Percentiles rank a stretch among this genome's conserved stretches.
These are phyloP conservation scores for Athelia sp. DNA, from an alignment of 1,284 basidiomycete species.

Conservation along the genomic window DNA sequence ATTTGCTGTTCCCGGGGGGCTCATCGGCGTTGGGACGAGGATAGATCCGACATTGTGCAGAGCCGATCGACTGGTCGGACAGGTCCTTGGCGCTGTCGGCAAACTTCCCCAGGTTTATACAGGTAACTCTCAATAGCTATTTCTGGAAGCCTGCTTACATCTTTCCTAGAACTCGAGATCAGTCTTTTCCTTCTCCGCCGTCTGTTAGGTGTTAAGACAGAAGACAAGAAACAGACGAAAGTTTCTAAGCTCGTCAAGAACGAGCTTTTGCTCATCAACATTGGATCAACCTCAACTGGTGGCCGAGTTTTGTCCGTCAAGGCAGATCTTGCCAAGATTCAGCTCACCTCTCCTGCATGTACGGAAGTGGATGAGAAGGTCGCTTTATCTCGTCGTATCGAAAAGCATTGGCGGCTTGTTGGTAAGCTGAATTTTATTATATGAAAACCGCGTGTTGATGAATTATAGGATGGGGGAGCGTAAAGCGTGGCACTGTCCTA, in stretches of 20 bases:
- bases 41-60: constrained; percentile 97
- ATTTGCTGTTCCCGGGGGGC: constrained; percentile 95
- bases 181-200: constrained; percentile 90
- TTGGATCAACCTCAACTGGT: constrained; percentile 91
- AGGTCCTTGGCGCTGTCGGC: constrained; percentile 92
- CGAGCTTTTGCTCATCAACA: constrained; percentile 92
- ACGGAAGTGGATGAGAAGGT: constrained; percentile 96
- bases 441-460: constrained; percentile 4
- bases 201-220: constrained; percentile 95
- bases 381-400: constrained; percentile 85
- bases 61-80: constrained; percentile 94
- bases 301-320: constrained; percentile 90
- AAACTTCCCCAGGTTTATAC: constrained; percentile 93
- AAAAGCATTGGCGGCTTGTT: constrained; percentile 95
- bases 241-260: constrained; percentile 91
- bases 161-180: constrained; percentile 76
- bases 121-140: constrained; percentile 39
- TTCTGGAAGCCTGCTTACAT: neutral
- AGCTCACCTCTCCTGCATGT: constrained; percentile 88
- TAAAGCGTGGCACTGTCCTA: constrained; percentile 50
- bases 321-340: constrained; percentile 89
- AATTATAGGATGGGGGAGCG: constrained; percentile 48
- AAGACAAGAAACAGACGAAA: constrained; percentile 98
- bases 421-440: constrained; percentile 40
- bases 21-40: constrained; percentile 97